Base-by-base conservation (phyloP, 768 basidiomycete species). In the Calocybe gangraenosa region DNA sequence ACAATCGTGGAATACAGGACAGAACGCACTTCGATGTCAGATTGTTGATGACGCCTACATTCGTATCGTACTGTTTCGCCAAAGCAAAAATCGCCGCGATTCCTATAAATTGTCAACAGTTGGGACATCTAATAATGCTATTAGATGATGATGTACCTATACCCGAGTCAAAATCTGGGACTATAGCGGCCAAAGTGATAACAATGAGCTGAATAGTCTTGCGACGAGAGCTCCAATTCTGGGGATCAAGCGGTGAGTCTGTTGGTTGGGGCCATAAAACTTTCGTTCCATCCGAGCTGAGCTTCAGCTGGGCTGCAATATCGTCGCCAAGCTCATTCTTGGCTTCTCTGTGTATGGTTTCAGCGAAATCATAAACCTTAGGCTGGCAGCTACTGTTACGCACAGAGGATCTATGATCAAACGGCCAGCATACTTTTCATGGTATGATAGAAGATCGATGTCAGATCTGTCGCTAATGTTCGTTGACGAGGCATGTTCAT, bases 251-350 rank as follows among this genome's bases (percentile, higher is more conserved):
- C 0, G 74, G 71, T 36, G 78, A 71, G 40, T 83, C 76, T 1
- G 75, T 72, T 1, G 84, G 82, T 53, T 85, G 84, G 15, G 84
- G 84, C 80, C 82, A 85, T 0, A 87, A 70, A 8, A 85, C 74
- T 39, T 71, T 79, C 14, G 66, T 74, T 0, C 82, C 81, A 45
- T 82, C 78, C 14, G 53, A 47, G 3, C 76, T 71, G 6, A 82
- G 65, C 67, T 85, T 85, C 42, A 85, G 66, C 38, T 57, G 68
- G 3, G 73, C 63, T 0, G 82, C 80, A 31, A 81, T 58, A 3
- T 63, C 64, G 18, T 76, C 75, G 8, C 82, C 82, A 38, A 83
- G 75, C 60, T 83, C 82, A 44, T 75, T 63, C 53, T 66, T 69
- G 0, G 84, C 84, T 62, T 87, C 82, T 34, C 79, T 82, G n/a